These are phyloP conservation scores for Centrapalus pauciflorus DNA, from an alignment of 129 eudicot genomes.

Conservation along the genomic window DNA sequence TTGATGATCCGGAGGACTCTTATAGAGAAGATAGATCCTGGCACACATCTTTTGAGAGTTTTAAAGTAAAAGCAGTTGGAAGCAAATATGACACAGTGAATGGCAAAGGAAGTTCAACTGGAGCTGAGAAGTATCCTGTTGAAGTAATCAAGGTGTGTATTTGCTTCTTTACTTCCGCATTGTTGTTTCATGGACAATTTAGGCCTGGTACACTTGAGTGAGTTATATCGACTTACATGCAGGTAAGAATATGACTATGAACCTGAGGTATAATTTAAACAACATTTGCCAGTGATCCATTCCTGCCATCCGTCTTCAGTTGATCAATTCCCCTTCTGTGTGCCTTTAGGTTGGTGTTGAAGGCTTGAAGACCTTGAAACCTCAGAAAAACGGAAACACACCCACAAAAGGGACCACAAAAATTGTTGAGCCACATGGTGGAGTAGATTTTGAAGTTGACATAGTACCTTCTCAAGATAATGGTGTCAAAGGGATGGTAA, in stretches of 20 bases:
- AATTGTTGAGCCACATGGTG: conserved; percentile 37
- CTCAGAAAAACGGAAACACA: conserved; percentile 36
- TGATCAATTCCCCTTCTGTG: neutral
- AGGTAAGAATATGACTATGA: neutral
- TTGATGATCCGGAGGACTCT: conserved; percentile 35
- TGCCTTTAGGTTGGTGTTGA: conserved; percentile 63
- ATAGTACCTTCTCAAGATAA: conserved; percentile 44
- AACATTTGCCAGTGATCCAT: neutral
- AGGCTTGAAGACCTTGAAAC: conserved; percentile 73
- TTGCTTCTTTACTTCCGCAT: neutral
- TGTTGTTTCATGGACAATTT: neutral
- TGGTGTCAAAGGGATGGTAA: conserved; percentile 29
- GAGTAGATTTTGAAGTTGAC: conserved; percentile 56
- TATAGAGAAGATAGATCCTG: conserved; percentile 60
- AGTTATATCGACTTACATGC: neutral
- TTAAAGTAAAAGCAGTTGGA: conserved; percentile 64
- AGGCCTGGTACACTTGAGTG: neutral
- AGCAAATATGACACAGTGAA: conserved; percentile 31
- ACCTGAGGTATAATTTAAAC: too few species aligned
- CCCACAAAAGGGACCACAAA: conserved; percentile 23
- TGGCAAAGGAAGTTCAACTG: conserved; percentile 23
- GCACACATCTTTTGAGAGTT: conserved; percentile 66
- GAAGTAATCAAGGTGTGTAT: conserved; percentile 60
- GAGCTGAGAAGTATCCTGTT: conserved; percentile 50
- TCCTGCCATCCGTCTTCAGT: neutral